Base-by-base conservation (phyloP, 768 basidiomycete species). In the Chalciporus sphaerocephalus region DNA sequence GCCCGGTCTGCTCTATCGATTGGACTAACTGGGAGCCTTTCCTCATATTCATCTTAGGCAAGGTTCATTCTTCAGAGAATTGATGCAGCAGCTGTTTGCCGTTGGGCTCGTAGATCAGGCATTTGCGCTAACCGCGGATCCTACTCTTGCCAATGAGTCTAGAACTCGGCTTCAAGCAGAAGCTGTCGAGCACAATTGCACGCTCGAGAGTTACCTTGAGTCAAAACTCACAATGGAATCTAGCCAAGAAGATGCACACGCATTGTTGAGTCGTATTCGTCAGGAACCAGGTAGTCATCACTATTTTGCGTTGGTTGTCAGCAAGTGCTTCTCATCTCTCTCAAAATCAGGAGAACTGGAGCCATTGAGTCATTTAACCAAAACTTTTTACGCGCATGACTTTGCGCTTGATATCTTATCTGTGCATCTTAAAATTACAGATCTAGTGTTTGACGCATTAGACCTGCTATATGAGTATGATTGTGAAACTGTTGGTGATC, bases 401-500 rank as follows among this genome's bases (percentile, higher is more conserved):
- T 61, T 64, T 18, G 76, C 78, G 0, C 64, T 92, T 16, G 87
- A 91, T 54, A 75, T 87, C 37, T 53, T 91, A 35, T 76, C 85
- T 7, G 65, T 91, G 20, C 85, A 92, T 59, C 64, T 77, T 16
- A 78, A 73, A 46, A 65, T 88, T n/a, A 71, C 74, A 10, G 79
- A 83, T 43, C 58, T 92, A n/a, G 66, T 88, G 23, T 80, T 76
- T 21, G 73, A 79, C 50, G 78, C 80, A 0, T 63, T 90, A 35
- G 65, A 68, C 13, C 75, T 88, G 47, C 65, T 89, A 34, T 79
- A 86, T 45, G 75, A 80, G 33, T 89, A 85, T 53, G 87, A 89
- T 55, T 89, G 84, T 50, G 87, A 89, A 57, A 83, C 80, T 17
- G 83, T 91, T 24, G 88, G 88, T 85, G 88, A 91, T 63, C 89